Base-by-base conservation (phyloP, 805 yeast genomes). In the Kluyveromyces wickerhamii region DNA sequence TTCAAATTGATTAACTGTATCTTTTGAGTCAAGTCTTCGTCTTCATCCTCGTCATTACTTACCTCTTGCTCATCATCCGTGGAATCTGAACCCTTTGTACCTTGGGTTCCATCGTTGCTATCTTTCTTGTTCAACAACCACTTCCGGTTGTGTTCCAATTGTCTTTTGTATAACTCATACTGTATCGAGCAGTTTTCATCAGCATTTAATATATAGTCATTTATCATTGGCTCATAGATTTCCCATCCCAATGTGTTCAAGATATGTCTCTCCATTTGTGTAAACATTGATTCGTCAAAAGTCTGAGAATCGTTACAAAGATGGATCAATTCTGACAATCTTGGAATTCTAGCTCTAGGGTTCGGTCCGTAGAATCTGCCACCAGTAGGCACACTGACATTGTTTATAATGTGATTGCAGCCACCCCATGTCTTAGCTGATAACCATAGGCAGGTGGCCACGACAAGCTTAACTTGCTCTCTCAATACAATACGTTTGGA, bases 401-500 rank as follows among this genome's bases (percentile, higher is more conserved):
- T 63, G 51, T 74, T 74, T 35, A 74, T 69, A 45, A 76, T 73
- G 57, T 77, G 85, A 45, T 74, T 75, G 56, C 79, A 77, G 24
- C 85, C 85, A 32, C 85, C 85, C 49, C 72, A 73, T n/a, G 78
- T 69, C 57, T 89, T 89, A 17, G 95, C 79, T 2, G 95, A 85
- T 21, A 89, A 71, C 96, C 97, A 89, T 22, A 89, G 63, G 41
- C 95, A 85, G 4, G 95, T 85, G 41, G 94, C 82, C 21, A 94
- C 86, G 8, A 89, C 89, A 35, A 89, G 68, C 59, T 88, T 96
- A 41, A 85, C 78, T 60, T 88, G 97, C 38, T 83, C 88, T 45
- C 79, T 74, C 43, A 82, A 70, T 1, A 88, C 92, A 6, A 87
- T 76, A 47, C 97, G 69, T 48, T 79, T 81, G 35, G 95, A 81